Evolutionary conservation across 495 filamentous ascomycete species (phyloP).

Genomic region (Neurospora discreta): DNA sequence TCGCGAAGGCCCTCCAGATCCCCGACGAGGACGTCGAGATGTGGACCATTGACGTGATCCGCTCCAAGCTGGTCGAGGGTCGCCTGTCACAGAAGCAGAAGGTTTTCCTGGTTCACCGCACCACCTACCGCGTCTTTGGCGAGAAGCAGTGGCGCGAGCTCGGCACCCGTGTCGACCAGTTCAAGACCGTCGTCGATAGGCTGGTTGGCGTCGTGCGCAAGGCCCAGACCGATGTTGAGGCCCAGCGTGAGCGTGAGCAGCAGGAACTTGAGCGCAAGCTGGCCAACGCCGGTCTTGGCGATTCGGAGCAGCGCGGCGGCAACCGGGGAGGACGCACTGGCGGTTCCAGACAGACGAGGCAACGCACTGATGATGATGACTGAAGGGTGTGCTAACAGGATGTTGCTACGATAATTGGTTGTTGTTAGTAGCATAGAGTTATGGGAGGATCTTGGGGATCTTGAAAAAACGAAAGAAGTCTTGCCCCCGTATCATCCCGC

Average conservation of each 20-base stretch:
- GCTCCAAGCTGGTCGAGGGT: slow-evolving; percentile 87
- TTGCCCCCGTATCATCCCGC: neutral
- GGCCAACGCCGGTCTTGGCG: slow-evolving; percentile 29
- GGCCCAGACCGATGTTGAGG: slow-evolving; percentile 59
- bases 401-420: neutral
- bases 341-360: slow-evolving; percentile 11
- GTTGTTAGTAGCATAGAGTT: neutral
- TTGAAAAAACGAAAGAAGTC: neutral
- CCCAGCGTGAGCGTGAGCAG: slow-evolving; percentile 47
- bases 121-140: slow-evolving; percentile 89
- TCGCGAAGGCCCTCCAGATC: slow-evolving; percentile 73
- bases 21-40: slow-evolving; percentile 77
- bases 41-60: slow-evolving; percentile 98
- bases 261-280: slow-evolving; percentile 48
- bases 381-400: slow-evolving; percentile 13
- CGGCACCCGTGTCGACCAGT: slow-evolving; percentile 75
- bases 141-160: slow-evolving; percentile 98
- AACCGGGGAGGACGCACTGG: neutral
- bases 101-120: slow-evolving; percentile 87
- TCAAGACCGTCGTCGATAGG: slow-evolving; percentile 63
- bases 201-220: slow-evolving; percentile 65
- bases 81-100: slow-evolving; percentile 83
- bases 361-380: slow-evolving; percentile 39
- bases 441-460: neutral
- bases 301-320: slow-evolving; percentile 14